A percentile compares a stretch with the other conserved stretches of the same genome.
Evolutionary conservation across 495 filamentous ascomycete genomes (phyloP).

Genomic region (Aspergillus incahuasiensis): DNA sequence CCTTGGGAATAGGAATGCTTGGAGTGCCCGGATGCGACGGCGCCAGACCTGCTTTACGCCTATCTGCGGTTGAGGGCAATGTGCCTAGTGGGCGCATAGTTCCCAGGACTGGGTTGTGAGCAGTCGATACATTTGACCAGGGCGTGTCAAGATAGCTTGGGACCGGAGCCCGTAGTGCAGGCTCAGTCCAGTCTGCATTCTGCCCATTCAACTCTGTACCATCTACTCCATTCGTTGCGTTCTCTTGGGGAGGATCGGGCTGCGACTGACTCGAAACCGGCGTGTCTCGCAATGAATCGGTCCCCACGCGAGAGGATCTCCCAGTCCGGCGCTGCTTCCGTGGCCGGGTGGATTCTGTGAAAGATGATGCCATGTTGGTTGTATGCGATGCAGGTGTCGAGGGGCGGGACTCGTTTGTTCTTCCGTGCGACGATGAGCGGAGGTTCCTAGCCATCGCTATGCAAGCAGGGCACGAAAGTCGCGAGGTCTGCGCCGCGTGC

Average conservation of each 20-base stretch:
- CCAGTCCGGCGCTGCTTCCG: conserved; percentile 29
- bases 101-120: conserved; percentile 24
- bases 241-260: conserved; percentile 2
- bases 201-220: conserved; percentile 9
- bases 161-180: conserved; percentile 54
- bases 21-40: conserved; percentile 18
- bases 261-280: conserved; percentile 12
- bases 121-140: conserved; percentile 27
- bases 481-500: conserved; percentile 13
- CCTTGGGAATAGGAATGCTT: conserved; percentile 18
- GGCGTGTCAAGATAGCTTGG: conserved; percentile 66
- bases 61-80: conserved; percentile 24
- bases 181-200: conserved; percentile 65
- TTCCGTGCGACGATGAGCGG: conserved; percentile 29
- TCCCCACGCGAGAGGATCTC: conserved; percentile 20
- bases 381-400: conserved; percentile 23
- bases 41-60: conserved; percentile 28
- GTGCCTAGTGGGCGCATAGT: conserved; percentile 31
- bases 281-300: conserved; percentile 15
- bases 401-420: conserved; percentile 25
- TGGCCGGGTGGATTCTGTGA: conserved; percentile 22
- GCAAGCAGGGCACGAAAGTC: conserved; percentile 19
- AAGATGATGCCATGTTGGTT: conserved; percentile 15
- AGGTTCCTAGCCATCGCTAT: conserved; percentile 31
- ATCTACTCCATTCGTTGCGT: conserved; percentile 2